Percentiles rank a stretch among this genome's conserved stretches.
These are phyloP conservation scores for Amborella trichopoda DNA, from an alignment of 164 flowering plant species.

Conservation along the genomic window DNA sequence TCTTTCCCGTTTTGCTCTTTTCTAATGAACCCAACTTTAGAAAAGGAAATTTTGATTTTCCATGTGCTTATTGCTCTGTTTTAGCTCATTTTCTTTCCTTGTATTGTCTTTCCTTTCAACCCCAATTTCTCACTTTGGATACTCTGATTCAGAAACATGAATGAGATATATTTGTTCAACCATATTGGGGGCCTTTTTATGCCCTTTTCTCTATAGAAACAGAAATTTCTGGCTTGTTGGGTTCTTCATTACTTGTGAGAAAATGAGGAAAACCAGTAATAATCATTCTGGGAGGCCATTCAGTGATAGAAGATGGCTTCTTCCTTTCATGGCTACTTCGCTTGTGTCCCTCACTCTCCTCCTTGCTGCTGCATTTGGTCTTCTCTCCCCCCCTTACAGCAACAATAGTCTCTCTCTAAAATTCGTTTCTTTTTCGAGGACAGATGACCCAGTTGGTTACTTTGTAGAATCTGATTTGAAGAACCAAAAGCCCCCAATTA, in stretches of 20 bases:
- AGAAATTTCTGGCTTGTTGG: too few relatives aligned
- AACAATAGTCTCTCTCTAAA: slow-evolving; percentile 39
- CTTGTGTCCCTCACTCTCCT: slow-evolving; percentile 44
- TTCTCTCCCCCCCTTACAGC: slow-evolving; percentile 28
- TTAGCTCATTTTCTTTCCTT: too few relatives aligned
- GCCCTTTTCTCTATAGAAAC: too few relatives aligned
- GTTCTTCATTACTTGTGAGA: not conserved
- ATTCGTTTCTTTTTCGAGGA: slow-evolving; percentile 19
- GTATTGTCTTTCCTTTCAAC: too few relatives aligned
- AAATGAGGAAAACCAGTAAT: slow-evolving; percentile 52
- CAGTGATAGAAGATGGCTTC: slow-evolving; percentile 66
- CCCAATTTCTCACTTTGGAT: too few relatives aligned
- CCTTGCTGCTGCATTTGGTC: slow-evolving; percentile 28
- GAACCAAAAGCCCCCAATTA: slow-evolving; percentile 11
- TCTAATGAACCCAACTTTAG: too few relatives aligned
- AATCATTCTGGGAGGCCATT: slow-evolving; percentile 46
- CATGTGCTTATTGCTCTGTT: too few relatives aligned
- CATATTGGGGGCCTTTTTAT: too few relatives aligned
- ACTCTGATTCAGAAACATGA: too few relatives aligned
- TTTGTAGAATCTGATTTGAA: slow-evolving; percentile 61
- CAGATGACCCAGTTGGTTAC: slow-evolving; percentile 43
- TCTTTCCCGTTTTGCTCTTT: too few relatives aligned
- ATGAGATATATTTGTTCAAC: too few relatives aligned
- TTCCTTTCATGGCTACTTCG: slow-evolving; percentile 69
- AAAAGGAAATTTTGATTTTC: too few relatives aligned